Percentiles rank a stretch among this genome's conserved stretches.
These are phyloP conservation scores for Dioscorea zingiberensis DNA, from an alignment of 106 monocot genomes.

Conservation along the genomic window DNA sequence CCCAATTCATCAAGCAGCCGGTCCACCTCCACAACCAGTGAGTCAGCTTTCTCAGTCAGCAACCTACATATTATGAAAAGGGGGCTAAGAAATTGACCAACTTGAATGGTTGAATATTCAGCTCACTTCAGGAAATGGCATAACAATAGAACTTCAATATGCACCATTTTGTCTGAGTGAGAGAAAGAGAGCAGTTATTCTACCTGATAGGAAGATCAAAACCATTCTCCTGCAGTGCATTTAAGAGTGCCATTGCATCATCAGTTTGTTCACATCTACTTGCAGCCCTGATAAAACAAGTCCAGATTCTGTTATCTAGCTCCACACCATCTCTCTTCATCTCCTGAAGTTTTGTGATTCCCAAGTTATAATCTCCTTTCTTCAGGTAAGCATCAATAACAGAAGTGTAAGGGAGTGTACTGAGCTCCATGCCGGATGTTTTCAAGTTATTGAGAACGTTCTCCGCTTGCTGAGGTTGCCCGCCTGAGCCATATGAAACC, in stretches of 20 bases:
- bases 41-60: conserved; percentile 51
- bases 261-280: conserved; percentile 72
- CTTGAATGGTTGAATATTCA: too few species aligned
- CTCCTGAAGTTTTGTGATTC: conserved; percentile 57
- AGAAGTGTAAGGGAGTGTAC: conserved; percentile 77
- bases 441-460: conserved; percentile 74
- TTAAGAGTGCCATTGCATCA: conserved; percentile 58
- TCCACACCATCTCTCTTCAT: conserved; percentile 75
- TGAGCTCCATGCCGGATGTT: conserved; percentile 46
- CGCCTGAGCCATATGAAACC: conserved; percentile 76
- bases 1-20: conserved; percentile 54
- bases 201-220: conserved; percentile 93
- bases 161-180: background rate
- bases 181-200: background rate
- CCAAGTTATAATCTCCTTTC: conserved; percentile 61
- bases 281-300: conserved; percentile 89
- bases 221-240: conserved; percentile 50
- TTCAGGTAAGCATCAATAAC: conserved; percentile 95
- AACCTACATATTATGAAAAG: conserved; percentile 39
- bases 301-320: conserved; percentile 93
- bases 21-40: conserved; percentile 54
- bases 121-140: background rate
- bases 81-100: too few species aligned
- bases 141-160: background rate
- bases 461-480: conserved; percentile 75